phyloP scores from a whole-genome alignment of 352 stramenopile species.

The Peronospora belbahrii region DNA sequence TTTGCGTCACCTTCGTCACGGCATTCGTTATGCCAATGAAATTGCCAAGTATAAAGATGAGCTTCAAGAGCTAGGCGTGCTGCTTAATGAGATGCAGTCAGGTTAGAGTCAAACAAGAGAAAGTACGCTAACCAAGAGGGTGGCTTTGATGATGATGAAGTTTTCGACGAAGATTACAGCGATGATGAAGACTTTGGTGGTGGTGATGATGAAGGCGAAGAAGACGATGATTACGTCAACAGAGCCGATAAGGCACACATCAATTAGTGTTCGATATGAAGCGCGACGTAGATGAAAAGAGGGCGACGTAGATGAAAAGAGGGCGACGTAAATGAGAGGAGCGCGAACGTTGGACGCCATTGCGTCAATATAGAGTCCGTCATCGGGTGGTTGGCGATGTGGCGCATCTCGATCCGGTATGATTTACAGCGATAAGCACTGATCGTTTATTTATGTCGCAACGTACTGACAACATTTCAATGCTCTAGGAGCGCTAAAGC shows the following conservation, averaged over 20 bases:
- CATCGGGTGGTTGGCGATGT: not conserved
- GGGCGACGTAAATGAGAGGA: not conserved
- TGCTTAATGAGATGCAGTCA: conserved; percentile 11
- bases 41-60: conserved; percentile 46
- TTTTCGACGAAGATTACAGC: conserved; percentile 1
- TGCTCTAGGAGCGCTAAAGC: not conserved
- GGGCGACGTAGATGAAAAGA: not conserved
- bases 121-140: not conserved
- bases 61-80: conserved; percentile 28
- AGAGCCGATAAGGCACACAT: conserved; percentile 5
- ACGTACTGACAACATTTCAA: not conserved
- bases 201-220: not conserved
- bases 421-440: not conserved
- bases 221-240: conserved; percentile 3
- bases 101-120: not conserved
- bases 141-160: conserved; percentile 3
- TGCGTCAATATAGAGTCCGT: conserved; percentile 4
- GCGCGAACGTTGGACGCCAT: not conserved
- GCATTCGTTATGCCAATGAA: conserved; percentile 57
- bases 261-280: conserved; percentile 16
- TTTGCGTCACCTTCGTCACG: conserved; percentile 57
- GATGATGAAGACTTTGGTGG: not conserved
- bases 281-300: not conserved
- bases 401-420: not conserved
- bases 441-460: not conserved